These are phyloP conservation scores for Calonectria montana DNA, from an alignment of 2,329 filamentous ascomycete genomes.

Conservation along the genomic window DNA sequence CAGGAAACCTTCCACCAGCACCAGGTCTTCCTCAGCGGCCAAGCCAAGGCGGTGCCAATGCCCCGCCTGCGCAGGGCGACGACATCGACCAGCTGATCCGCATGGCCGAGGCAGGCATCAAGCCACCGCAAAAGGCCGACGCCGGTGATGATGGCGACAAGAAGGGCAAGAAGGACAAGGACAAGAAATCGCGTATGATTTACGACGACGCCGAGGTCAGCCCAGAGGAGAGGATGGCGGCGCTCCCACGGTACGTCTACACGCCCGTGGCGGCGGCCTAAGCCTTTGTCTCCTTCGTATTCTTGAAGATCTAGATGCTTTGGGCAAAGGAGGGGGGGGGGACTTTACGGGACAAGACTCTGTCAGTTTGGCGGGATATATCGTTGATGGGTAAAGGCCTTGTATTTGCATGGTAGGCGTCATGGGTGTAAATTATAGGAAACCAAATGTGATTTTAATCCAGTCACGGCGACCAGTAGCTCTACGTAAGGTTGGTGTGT, in stretches of 20 bases:
- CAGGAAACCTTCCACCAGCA: constrained; percentile 50
- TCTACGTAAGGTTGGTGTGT: not conserved
- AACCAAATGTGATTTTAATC: constrained; percentile 36
- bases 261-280: constrained; percentile 37
- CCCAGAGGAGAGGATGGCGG: constrained; percentile 90
- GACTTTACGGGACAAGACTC: constrained; percentile 6
- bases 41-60: constrained; percentile 45
- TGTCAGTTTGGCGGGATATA: not conserved
- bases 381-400: constrained; percentile 21
- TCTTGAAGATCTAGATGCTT: not conserved
- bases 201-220: constrained; percentile 85
- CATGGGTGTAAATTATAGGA: constrained; percentile 39
- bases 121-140: constrained; percentile 55
- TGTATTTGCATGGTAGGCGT: constrained; percentile 44
- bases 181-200: constrained; percentile 77
- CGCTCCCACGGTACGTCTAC: constrained; percentile 80
- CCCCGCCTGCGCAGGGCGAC: constrained; percentile 56
- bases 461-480: constrained; percentile 9
- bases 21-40: constrained; percentile 59
- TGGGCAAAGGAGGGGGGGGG: not conserved
- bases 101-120: constrained; percentile 72
- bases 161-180: constrained; percentile 74
- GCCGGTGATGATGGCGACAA: constrained; percentile 65
- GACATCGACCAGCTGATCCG: constrained; percentile 75
- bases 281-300: not conserved